Evolutionary conservation across 1,284 basidiomycete species (phyloP), one percentile per base, ranked within the genome.

Genomic region (Ustilago shanxiensis): DNA sequence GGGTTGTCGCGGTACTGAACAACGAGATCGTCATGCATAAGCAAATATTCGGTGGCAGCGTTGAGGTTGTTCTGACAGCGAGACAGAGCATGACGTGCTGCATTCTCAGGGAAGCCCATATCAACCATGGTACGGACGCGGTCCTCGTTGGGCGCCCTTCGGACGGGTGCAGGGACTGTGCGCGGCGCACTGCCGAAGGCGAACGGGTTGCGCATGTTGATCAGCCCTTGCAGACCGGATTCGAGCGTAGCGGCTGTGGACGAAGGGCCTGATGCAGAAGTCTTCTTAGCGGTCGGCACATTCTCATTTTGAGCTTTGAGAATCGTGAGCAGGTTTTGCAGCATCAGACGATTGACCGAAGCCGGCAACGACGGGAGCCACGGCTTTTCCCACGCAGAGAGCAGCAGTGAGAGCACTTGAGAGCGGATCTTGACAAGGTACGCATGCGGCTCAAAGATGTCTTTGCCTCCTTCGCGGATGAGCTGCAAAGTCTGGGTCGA

Each of bases 61-160:
- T 89, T 92, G 78, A 98, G 89, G 80, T 97, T 97, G 87, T 98
- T 98, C 71, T 92, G 90, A 16, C 92, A 92, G 24, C 95, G 92
- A 22, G 89, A 86, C 22, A 99, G 88, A 4, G 96, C 96, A 62
- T 91, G 90, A 82, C 93, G 92, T 1, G 93, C 93, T 4, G 94
- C 93, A 45, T 90, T 90, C 10, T 94, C 90, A 28, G 93, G 91
- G 88, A 99, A 99, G 56, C 97, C 97, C 97, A 99, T 99, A 79
- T 99, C 96, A 18, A 91, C 92, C 55, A 99, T 88, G 80, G 94
- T 92, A 55, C 90, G 90, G 52, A 98, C 90, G 31, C 92, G 90
- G 2, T 70, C 70, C 49, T 85, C 82, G 60, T 86, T 82, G 7
- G 79, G 81, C 13, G 68, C 52, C 20, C 68, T 60, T 35, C 73